Evolutionary conservation across 2,329 filamentous ascomycete species (phyloP), one percentile per base, ranked within the genome.

Genomic region (Clonostachys rosea): DNA sequence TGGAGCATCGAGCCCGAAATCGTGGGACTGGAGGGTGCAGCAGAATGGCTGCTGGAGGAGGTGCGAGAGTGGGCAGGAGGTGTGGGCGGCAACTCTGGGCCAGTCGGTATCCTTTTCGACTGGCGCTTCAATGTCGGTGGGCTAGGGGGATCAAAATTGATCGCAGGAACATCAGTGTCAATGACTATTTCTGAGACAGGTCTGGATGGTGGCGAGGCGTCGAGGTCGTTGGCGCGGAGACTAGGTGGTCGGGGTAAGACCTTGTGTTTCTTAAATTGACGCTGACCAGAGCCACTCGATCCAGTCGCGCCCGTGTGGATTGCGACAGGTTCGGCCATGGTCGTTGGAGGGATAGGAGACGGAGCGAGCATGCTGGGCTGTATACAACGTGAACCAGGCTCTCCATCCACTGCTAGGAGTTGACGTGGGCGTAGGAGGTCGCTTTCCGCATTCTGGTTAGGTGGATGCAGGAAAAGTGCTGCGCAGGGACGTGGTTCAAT

Each of bases 51-150:
- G 44, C 70, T 71, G 4, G 79, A 83, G 9, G 79, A 79, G 43
- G 74, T 76, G 49, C 78, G 74, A 40, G 79, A 83, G 56, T 82
- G 77, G 43, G 74, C 74, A 14, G 82, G 82, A 42, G 82, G 82
- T 24, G 82, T 85, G n/a, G 81, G 81, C 39, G 82, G 82, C 36
- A 78, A 66, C 53, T 74, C 73, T 16, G 75, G 75, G 2, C 74
- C 71, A 36, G 64, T 66, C 44, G 66, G 65, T 50, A 72, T 66
- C 40, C 66, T 67, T 46, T 63, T 65, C 42, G 67, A 58, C 47
- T 74, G 68, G 50, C 69, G 71, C 52, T 68, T 71, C 45, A 69
- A 59, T 17, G 59, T 65, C 48, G 65, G 65, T 11, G 69, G 62
- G 49, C 63, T 71, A 13, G 67, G 60, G 13, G 64, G 55, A 44